Conservation (phyloP, 2,329 filamentous ascomycete species). For the Hortaea sp. region DNA sequence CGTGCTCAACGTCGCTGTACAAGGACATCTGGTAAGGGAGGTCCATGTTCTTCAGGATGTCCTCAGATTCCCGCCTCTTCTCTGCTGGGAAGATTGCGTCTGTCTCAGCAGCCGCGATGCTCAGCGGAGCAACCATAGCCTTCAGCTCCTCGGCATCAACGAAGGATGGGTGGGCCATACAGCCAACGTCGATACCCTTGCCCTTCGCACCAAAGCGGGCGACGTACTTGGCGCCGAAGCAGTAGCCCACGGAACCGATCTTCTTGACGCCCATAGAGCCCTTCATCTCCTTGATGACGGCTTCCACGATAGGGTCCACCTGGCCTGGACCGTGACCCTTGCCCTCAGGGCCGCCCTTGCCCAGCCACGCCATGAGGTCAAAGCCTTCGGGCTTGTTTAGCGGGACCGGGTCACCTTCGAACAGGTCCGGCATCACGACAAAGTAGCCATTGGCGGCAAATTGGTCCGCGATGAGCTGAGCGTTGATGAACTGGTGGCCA, state of each 20-base stretch:
- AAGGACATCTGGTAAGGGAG: slow-evolving; percentile 67
- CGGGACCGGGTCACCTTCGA: slow-evolving; percentile 54
- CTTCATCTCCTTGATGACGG: slow-evolving; percentile 38
- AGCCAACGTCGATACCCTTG: slow-evolving; percentile 57
- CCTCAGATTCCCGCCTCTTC: slow-evolving; percentile 49
- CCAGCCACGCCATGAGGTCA: slow-evolving; percentile 42
- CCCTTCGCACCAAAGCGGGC: slow-evolving; percentile 50
- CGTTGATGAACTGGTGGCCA: slow-evolving; percentile 44
- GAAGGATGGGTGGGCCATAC: slow-evolving; percentile 67
- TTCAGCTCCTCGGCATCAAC: slow-evolving; percentile 52
- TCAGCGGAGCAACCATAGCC: slow-evolving; percentile 46
- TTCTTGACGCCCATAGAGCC: slow-evolving; percentile 38
- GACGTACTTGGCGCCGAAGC: slow-evolving; percentile 45
- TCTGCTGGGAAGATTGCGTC: slow-evolving; percentile 50
- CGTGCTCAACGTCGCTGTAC: slow-evolving; percentile 61
- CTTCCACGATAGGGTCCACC: slow-evolving; percentile 45
- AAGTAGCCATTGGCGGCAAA: slow-evolving; percentile 65
- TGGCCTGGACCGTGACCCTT: slow-evolving; percentile 30
- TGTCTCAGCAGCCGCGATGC: slow-evolving; percentile 54
- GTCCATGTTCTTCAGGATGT: slow-evolving; percentile 44
- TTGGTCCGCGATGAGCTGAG: slow-evolving; percentile 58
- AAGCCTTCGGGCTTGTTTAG: slow-evolving; percentile 43
- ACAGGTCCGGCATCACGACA: slow-evolving; percentile 58
- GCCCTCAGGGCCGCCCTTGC: slow-evolving; percentile 18
- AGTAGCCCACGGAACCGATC: slow-evolving; percentile 37